Percentiles rank a stretch among this genome's conserved stretches.
These are phyloP conservation scores for Talaromyces sp. DNA, from an alignment of 2,329 filamentous ascomycete species.

Conservation along the genomic window DNA sequence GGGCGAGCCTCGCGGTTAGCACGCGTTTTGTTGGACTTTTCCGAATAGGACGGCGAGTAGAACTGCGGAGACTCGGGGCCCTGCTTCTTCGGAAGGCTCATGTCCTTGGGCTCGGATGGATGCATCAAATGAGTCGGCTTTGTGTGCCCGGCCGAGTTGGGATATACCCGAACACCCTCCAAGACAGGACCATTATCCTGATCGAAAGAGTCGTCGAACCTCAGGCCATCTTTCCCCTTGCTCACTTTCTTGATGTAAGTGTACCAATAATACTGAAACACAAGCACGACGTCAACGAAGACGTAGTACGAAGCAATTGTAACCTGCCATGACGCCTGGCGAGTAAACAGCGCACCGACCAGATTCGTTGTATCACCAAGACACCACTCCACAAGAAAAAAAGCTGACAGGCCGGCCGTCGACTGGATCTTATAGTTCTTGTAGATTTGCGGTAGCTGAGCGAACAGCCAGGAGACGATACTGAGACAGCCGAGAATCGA, in stretches of 20 bases:
- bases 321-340: slow-evolving; percentile 62
- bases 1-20: slow-evolving; percentile 20
- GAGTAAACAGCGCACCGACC: slow-evolving; percentile 56
- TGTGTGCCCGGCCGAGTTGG: slow-evolving; percentile 12
- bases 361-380: slow-evolving; percentile 59
- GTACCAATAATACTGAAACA: slow-evolving; percentile 62
- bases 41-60: slow-evolving; percentile 24
- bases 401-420: slow-evolving; percentile 59
- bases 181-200: slow-evolving; percentile 21
- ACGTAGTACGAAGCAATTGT: slow-evolving; percentile 62
- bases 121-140: background rate
- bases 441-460: slow-evolving; percentile 63
- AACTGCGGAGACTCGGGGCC: slow-evolving; percentile 15
- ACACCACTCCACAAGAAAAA: slow-evolving; percentile 62
- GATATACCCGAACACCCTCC: slow-evolving; percentile 27
- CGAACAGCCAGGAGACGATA: slow-evolving; percentile 63
- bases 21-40: slow-evolving; percentile 30
- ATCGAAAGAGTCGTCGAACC: slow-evolving; percentile 20
- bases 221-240: slow-evolving; percentile 27
- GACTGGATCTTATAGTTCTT: slow-evolving; percentile 61
- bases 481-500: slow-evolving; percentile 55
- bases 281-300: slow-evolving; percentile 57
- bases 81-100: slow-evolving; percentile 19
- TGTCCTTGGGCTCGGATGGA: slow-evolving; percentile 23
- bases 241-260: slow-evolving; percentile 49